Conservation (phyloP, 1,284 basidiomycete genomes). For the Cutaneotrichosporon sp. region DNA sequence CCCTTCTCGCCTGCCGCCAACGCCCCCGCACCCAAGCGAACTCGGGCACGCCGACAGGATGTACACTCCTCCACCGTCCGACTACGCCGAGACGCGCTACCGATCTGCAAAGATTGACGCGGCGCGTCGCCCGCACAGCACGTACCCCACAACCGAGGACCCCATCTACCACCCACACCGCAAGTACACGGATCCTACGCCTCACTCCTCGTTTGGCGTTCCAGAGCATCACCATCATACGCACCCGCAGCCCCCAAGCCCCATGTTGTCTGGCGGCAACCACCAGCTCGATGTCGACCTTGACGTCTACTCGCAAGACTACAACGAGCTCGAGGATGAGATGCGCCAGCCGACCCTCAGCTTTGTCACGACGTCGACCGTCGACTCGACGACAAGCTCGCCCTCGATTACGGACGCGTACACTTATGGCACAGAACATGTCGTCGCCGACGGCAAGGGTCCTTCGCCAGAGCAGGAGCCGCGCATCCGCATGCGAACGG, state of each 20-base stretch:
- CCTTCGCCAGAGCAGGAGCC: slow-evolving; percentile 25
- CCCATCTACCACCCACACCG: slow-evolving; percentile 26
- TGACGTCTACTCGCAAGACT: slow-evolving; percentile 34
- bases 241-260: slow-evolving; percentile 14
- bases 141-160: slow-evolving; percentile 28
- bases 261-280: slow-evolving; percentile 4
- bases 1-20: slow-evolving; percentile 22
- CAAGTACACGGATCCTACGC: slow-evolving; percentile 41
- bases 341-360: slow-evolving; percentile 40
- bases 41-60: background rate
- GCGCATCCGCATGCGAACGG: slow-evolving; percentile 31
- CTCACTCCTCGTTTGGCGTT: slow-evolving; percentile 11
- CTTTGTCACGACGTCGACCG: slow-evolving; percentile 43
- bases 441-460: slow-evolving; percentile 17
- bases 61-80: slow-evolving; percentile 1
- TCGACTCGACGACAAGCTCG: slow-evolving; percentile 38
- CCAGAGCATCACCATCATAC: background rate
- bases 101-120: slow-evolving; percentile 16
- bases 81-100: slow-evolving; percentile 19
- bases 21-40: slow-evolving; percentile 27
- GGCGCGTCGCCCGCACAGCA: slow-evolving; percentile 32
- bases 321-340: slow-evolving; percentile 26
- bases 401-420: slow-evolving; percentile 33
- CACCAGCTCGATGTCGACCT: slow-evolving; percentile 40
- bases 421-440: slow-evolving; percentile 23